Evolutionary conservation across 345 rosid genomes (phyloP).

Genomic region (Syzygium aqueum): DNA sequence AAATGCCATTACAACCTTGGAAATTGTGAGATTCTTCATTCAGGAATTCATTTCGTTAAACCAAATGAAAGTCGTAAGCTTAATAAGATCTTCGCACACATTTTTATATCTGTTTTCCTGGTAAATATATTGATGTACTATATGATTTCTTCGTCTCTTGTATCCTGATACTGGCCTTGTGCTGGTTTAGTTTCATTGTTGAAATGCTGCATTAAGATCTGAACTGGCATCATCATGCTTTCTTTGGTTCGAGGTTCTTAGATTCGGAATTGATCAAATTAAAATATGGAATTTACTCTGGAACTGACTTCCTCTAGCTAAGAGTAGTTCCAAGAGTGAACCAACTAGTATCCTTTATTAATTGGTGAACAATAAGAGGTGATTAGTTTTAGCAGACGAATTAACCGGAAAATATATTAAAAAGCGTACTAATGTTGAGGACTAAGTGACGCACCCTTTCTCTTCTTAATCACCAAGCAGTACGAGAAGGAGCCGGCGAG

Average conservation of each 20-base stretch:
- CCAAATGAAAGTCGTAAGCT: background rate
- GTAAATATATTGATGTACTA: background rate
- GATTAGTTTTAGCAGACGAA: background rate
- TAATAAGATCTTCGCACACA: background rate
- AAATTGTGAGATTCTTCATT: background rate
- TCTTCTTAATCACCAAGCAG: background rate
- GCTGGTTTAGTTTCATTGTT: background rate
- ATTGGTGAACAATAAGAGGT: background rate
- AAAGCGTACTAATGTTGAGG: background rate
- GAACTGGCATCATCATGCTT: background rate
- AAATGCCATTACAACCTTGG: background rate
- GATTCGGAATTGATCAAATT: background rate
- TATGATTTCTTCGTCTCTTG: background rate
- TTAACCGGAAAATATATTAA: slow-evolving; percentile 5
- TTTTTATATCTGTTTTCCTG: background rate
- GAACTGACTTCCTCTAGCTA: background rate
- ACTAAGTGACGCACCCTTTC: background rate
- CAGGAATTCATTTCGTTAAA: background rate
- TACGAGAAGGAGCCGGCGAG: background rate
- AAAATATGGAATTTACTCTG: background rate
- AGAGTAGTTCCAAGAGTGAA: background rate
- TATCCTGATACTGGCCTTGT: background rate
- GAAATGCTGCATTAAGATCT: background rate
- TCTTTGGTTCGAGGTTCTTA: background rate
- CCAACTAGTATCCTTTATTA: background rate